These are phyloP conservation scores for Penicillium sp. DNA, from an alignment of 2,329 filamentous ascomycete species.

Conservation along the genomic window DNA sequence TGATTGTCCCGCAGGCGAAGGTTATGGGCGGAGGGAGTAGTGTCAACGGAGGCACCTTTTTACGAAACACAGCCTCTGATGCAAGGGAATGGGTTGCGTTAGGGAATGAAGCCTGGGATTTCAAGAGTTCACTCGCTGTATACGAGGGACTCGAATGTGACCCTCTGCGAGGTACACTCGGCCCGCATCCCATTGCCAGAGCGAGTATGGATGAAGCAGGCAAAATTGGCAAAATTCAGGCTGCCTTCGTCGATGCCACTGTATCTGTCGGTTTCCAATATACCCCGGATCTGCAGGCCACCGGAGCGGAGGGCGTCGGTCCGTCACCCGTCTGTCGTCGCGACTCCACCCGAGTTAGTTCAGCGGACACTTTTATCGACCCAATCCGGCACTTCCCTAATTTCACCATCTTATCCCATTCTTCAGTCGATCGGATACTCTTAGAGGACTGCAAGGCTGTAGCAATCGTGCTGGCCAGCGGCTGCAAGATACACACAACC, in stretches of 20 bases:
- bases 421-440: slow-evolving; percentile 8
- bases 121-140: slow-evolving; percentile 9
- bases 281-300: slow-evolving; percentile 10
- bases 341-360: slow-evolving; percentile 11
- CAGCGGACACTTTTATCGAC: slow-evolving; percentile 16
- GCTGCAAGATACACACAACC: slow-evolving; percentile 6
- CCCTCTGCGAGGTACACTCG: slow-evolving; percentile 5
- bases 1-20: slow-evolving; percentile 16
- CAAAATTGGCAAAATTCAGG: slow-evolving; percentile 16
- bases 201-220: slow-evolving; percentile 8
- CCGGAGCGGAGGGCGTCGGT: slow-evolving; percentile 14
- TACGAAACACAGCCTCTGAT: slow-evolving; percentile 11
- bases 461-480: slow-evolving; percentile 8
- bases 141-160: slow-evolving; percentile 13
- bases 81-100: slow-evolving; percentile 12
- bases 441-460: slow-evolving; percentile 5
- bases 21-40: slow-evolving; percentile 18
- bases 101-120: slow-evolving; percentile 15
- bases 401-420: slow-evolving; percentile 10
- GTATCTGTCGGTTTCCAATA: slow-evolving; percentile 3
- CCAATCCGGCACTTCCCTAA: slow-evolving; percentile 9
- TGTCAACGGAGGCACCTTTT: slow-evolving; percentile 16
- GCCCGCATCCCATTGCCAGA: slow-evolving; percentile 13
- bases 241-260: slow-evolving; percentile 10
- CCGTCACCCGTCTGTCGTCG: slow-evolving; percentile 14